Evolutionary conservation across 768 basidiomycete species (phyloP).

Genomic region (Kwoniella pini): DNA sequence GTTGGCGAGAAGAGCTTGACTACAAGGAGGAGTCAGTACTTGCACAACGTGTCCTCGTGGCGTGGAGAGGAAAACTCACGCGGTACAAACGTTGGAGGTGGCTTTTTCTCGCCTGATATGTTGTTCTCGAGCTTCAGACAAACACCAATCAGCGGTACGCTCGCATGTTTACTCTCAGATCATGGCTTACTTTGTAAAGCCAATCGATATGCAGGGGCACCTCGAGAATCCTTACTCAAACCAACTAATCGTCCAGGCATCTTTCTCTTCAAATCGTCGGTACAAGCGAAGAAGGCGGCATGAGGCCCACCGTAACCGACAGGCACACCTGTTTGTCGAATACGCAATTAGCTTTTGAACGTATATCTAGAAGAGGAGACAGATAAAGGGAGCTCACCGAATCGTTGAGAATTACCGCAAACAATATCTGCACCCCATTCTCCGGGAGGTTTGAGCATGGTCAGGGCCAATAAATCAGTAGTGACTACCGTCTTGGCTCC

Average conservation of each 20-base stretch:
- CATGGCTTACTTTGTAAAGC: conserved; percentile 80
- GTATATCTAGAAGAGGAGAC: neutral
- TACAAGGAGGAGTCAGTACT: too few relatives aligned
- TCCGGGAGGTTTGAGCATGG: conserved; percentile 89
- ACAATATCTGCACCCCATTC: conserved; percentile 99
- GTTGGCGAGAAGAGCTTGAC: conserved; percentile 92
- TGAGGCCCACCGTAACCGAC: conserved; percentile 97
- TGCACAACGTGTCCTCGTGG: too few relatives aligned
- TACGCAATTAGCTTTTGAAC: neutral
- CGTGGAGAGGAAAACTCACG: too few relatives aligned
- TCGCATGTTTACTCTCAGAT: neutral
- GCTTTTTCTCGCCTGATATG: conserved; percentile 98
- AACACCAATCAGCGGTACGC: neutral
- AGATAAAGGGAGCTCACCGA: conserved; percentile 61
- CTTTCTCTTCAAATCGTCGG: conserved; percentile 87
- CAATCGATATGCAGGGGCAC: conserved; percentile 84
- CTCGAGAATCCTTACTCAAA: conserved; percentile 77
- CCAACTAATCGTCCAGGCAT: conserved; percentile 99
- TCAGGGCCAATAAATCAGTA: conserved; percentile 88
- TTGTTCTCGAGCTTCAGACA: conserved; percentile 77
- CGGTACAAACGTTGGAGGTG: conserved; percentile 97
- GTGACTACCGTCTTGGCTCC: conserved; percentile 85
- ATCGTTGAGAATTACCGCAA: conserved; percentile 90
- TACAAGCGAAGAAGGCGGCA: conserved; percentile 94
- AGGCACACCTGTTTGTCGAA: conserved; percentile 63